Evolutionary conservation across 2,329 filamentous ascomycete species (phyloP), one percentile per base, ranked within the genome.

Genomic region (Aspergillus cejpii): DNA sequence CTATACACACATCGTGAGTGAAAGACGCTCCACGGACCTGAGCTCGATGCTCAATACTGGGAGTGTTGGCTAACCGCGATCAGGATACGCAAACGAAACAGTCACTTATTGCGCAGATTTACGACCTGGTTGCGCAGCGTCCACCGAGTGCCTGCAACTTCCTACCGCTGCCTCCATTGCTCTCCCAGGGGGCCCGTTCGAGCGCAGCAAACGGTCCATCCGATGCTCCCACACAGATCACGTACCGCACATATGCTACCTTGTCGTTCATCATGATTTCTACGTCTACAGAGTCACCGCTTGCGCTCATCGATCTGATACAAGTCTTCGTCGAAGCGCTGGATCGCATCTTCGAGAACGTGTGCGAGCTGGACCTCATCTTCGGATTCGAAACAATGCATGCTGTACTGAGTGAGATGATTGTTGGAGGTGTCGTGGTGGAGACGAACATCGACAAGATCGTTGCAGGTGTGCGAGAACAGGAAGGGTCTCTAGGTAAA

Each of bases 311-410:
- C 50, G 92, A 98, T 67, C 74, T 98, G 43, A 97, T 98, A 54
- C 92, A 98, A 69, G 92, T 98, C 48, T 98, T 96, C 60, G 92
- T 98, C 52, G 92, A 98, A 69, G 84, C 91, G 1, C 78, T 98
- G 27, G 92, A 98, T 67, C 82, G 88, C 53, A 76, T 98, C 31
- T 98, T 98, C 64, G 92, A 97, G 71, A 96, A 98, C 65, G 92
- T 98, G 7, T 98, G 92, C 76, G 92, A 98, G 73, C 75, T 98
- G 44, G 90, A 98, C 67, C 77, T 98, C 56, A 98, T 98, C 66
- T 98, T 98, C 74, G 97, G 97, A 65, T 98, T 95, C 59, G 92
- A 98, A 76, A 94, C 89, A 12, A 75, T 98, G 59, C 92, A 98
- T 73, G 86, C 91, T 6, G 83, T 89, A 12, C 73, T 97, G 7